phyloP scores from a whole-genome alignment of 805 yeast genomes.

The Hemisphaericaspora nanyangensis region DNA sequence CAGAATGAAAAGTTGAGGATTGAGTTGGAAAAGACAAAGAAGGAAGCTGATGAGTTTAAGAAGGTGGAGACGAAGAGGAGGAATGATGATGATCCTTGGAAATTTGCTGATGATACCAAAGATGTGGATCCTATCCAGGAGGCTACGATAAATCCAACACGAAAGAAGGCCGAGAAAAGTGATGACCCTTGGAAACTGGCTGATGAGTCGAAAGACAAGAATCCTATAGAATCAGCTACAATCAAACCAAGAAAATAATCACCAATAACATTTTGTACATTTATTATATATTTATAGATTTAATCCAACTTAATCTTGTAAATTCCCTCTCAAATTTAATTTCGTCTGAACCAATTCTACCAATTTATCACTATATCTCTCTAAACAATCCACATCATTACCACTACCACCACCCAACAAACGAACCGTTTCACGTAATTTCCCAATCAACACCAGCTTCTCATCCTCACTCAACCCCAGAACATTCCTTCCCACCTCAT shows the following conservation, averaged over 20 bases:
- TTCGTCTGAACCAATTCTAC: slow-evolving; percentile 27
- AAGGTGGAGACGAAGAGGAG: neutral
- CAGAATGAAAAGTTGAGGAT: slow-evolving; percentile 25
- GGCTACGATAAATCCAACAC: neutral
- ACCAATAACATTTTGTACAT: no score
- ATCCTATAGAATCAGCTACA: slow-evolving; percentile 36
- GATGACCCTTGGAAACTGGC: slow-evolving; percentile 36
- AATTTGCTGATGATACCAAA: neutral
- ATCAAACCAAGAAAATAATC: slow-evolving; percentile 26
- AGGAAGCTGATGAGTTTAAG: slow-evolving; percentile 9
- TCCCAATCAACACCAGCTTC: neutral
- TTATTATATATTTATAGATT: no score
- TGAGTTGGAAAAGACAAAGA: slow-evolving; percentile 27
- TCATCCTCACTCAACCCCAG: slow-evolving; percentile 1
- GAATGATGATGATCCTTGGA: neutral
- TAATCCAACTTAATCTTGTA: no score
- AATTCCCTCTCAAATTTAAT: slow-evolving; percentile 12
- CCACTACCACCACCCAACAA: neutral
- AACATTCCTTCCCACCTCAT: slow-evolving; percentile 2
- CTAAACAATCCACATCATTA: slow-evolving; percentile 23
- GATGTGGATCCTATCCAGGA: neutral
- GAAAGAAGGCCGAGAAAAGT: slow-evolving; percentile 2
- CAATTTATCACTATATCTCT: slow-evolving; percentile 36
- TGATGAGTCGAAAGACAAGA: slow-evolving; percentile 17
- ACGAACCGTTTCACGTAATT: neutral